A percentile compares a stretch with the other conserved stretches of the same genome.
Evolutionary conservation across 1,284 basidiomycete genomes (phyloP).

Genomic region (Malassezia sympodialis): DNA sequence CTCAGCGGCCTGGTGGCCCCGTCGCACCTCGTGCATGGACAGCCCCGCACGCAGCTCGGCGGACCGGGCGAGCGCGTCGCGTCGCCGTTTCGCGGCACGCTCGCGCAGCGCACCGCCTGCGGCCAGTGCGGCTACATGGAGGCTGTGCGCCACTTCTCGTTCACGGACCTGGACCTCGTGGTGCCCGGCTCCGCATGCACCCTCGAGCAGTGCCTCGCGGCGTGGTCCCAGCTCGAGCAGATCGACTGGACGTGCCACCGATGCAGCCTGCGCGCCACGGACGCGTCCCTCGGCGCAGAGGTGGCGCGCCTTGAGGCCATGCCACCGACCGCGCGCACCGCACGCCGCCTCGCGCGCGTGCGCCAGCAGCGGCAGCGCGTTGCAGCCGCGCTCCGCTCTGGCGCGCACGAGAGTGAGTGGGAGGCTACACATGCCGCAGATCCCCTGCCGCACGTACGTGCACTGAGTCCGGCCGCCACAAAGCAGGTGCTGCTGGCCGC

Average conservation of each 20-base stretch:
- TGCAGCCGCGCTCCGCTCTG: constrained; percentile 19
- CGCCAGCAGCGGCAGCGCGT: neutral
- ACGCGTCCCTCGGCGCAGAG: constrained; percentile 9
- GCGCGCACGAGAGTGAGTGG: constrained; percentile 35
- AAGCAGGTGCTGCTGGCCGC: constrained; percentile 44
- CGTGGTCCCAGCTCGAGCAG: constrained; percentile 37
- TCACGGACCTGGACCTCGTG: constrained; percentile 34
- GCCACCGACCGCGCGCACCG: neutral
- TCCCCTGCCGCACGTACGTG: constrained; percentile 14
- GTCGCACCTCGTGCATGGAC: constrained; percentile 7
- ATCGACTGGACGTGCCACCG: constrained; percentile 45
- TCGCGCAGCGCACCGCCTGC: constrained; percentile 40
- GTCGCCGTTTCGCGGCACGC: constrained; percentile 20
- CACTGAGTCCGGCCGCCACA: constrained; percentile 24
- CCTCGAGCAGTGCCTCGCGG: constrained; percentile 31
- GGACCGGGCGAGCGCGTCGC: constrained; percentile 15
- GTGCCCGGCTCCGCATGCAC: constrained; percentile 31
- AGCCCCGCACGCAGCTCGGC: constrained; percentile 1
- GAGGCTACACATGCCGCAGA: neutral
- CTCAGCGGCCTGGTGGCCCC: constrained; percentile 26
- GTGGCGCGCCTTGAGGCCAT: neutral
- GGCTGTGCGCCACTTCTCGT: constrained; percentile 34
- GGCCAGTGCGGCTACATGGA: constrained; percentile 42
- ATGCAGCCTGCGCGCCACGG: constrained; percentile 33
- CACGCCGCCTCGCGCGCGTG: neutral